These are phyloP conservation scores for Sarocladium strictum DNA, from an alignment of 2,329 filamentous ascomycete genomes.

Conservation along the genomic window DNA sequence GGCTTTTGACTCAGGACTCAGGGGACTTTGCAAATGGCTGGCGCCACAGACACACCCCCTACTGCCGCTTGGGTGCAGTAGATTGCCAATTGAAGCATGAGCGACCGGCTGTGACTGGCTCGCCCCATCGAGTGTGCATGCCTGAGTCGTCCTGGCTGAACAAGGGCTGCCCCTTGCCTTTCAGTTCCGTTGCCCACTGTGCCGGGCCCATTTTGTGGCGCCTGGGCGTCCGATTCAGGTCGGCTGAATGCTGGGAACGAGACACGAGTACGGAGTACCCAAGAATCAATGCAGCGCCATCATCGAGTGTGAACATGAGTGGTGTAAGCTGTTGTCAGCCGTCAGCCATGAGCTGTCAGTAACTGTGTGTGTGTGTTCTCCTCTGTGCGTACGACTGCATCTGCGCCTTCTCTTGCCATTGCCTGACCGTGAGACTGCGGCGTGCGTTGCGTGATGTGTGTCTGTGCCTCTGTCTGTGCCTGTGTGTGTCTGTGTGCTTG, in stretches of 20 bases:
- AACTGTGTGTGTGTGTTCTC: not conserved
- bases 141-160: conserved; percentile 5
- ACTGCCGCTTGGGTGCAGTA: conserved; percentile 1
- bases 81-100: conserved; percentile 2
- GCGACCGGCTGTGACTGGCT: not conserved
- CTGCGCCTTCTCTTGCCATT: not conserved
- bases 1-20: not conserved
- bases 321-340: conserved; percentile 6
- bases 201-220: not conserved
- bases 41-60: not conserved
- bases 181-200: not conserved
- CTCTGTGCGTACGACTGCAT: not conserved
- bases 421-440: conserved; percentile 2
- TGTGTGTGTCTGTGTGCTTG: too few relatives aligned
- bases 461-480: too few relatives aligned
- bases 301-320: too few relatives aligned
- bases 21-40: not conserved
- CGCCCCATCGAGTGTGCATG: not conserved
- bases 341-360: not conserved
- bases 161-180: conserved; percentile 1
- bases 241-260: not conserved
- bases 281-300: not conserved
- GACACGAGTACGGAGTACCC: not conserved
- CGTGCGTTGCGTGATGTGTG: not conserved
- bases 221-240: not conserved